A percentile compares a stretch with the other conserved stretches of the same genome.
phyloP scores from a whole-genome alignment of 2,329 filamentous ascomycete species.

The Colletotrichum chrysophilum region DNA sequence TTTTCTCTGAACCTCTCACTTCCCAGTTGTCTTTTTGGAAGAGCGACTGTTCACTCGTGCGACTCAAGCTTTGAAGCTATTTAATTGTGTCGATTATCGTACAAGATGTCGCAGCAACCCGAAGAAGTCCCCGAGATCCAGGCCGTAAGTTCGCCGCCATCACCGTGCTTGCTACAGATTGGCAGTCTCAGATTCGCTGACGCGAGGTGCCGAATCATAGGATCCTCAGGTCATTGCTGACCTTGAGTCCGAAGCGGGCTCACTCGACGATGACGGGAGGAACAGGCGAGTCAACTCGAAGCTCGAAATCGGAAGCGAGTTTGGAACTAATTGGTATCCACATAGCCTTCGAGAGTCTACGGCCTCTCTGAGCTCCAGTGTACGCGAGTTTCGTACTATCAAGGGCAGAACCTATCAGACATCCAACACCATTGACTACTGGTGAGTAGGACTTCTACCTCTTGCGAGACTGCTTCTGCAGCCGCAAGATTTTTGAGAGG shows the following conservation, averaged over 20 bases:
- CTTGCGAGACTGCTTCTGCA: too few relatives aligned
- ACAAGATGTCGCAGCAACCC: too few relatives aligned
- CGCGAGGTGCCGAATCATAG: not conserved
- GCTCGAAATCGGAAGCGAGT: not conserved
- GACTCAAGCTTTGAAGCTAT: too few relatives aligned
- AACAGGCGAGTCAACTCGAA: not conserved
- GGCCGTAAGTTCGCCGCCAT: too few relatives aligned
- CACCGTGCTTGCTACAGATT: too few relatives aligned
- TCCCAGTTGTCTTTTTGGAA: too few relatives aligned
- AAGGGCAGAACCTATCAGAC: not conserved
- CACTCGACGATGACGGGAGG: not conserved
- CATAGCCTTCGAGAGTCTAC: not conserved
- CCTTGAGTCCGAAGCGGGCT: not conserved
- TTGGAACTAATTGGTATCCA: not conserved
- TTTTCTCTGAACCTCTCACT: too few relatives aligned
- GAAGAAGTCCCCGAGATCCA: too few relatives aligned
- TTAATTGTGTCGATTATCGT: too few relatives aligned
- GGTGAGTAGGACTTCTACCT: not conserved
- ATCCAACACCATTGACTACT: not conserved
- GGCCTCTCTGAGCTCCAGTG: not conserved
- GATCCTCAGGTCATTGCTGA: not conserved
- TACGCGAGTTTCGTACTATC: not conserved
- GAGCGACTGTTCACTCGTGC: too few relatives aligned
- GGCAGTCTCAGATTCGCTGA: too few relatives aligned
- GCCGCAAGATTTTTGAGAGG: too few relatives aligned